Base-by-base conservation (phyloP, 805 yeast species). In the Wickerhamiella lipophila region DNA sequence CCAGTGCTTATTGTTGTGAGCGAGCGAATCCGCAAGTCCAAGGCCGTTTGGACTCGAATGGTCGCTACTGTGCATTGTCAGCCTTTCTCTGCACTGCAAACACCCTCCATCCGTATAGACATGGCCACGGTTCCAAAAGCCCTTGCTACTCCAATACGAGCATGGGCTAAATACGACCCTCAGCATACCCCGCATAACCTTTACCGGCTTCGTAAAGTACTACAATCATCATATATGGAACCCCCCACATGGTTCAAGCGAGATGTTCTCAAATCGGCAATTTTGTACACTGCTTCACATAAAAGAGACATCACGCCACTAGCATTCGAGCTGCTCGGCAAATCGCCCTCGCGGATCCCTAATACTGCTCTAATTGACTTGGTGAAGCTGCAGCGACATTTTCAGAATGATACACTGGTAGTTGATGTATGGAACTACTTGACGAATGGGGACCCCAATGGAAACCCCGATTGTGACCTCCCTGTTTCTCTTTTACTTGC, bases 31-130 rank as follows among this genome's bases (percentile, higher is more conserved):
- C 32, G 44, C 44, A 13, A 41, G 32, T 6, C 34, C 44, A 27
- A 41, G 44, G 15, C 44, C 44, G 32, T 27, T 41, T 16, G 44
- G 32, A 23, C 25, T n/a, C 42, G 27, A 32, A 32, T 32, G 38
- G 11, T 32, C 38, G 19, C 38, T 32, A 11, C 38, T 32, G 38
- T 32, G 38, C 38, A 32, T 32, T 32, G 38, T 32, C 38, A 32
- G 11, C 38, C 19, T 32, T 32, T 32, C 15, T 29, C 32, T 11
- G 13, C 32, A 7, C 32, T 29, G 32, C 32, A 29, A 29, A 9
- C n/a, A n/a, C n/a, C 3, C n/a, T 11, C 12, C n/a, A 9, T 9
- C n/a, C 3, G 32, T 3, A 29, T 29, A 13, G 32, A 7, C 12
- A 11, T 5, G 19, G 19, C 8, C 6, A 7, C 21, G 19, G 19